Base-by-base conservation (phyloP, 345 rosid species). In the Anastatica hierochuntica region DNA sequence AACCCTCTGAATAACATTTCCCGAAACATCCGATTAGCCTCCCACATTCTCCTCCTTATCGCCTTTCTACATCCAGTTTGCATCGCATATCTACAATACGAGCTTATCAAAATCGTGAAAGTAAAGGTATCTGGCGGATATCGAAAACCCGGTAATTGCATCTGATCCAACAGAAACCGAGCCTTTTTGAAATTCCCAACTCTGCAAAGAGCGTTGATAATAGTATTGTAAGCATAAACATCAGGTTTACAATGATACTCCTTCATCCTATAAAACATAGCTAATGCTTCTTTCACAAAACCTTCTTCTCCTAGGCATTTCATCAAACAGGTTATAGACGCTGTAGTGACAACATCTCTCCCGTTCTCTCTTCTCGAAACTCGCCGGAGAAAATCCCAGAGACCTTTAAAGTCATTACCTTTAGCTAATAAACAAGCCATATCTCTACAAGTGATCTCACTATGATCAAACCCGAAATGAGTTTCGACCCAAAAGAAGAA, bases 231-330 rank as follows among this genome's bases (percentile, higher is more conserved):
- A 0, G 96, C 82, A 31, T 72, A 76, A 49, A 86, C 90, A 56
- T 90, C 97, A 2, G 83, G 94, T 55, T 80, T 83, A 56, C 90
- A 84, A 11, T 56, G 81, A 31, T 72, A 77, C 53, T 79, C 80
- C 65, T 82, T 90, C 85, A 86, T 82, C 68, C 94, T 62, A 33
- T 81, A 81, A 53, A 90, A 84, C 0, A 69, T 62, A 56, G 76
- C 63, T 63, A 84, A 62, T 9, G 90, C 88, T 61, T 85, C 88
- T 17, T 77, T 73, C 11, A 79, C 90, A 33, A 82, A 67, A 16
- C 97, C 97, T 74, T 90, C 90, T 60, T 90, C 90, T 60, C 83
- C 95, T 61, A 86, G 78, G 55, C 83, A 88, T 82, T 90, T 90
- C 46, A 90, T 83, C 94, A 86, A 90, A 80, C 94, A 80, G 53